Conservation (phyloP, 148 eudicot species). For the Fagopyrum homotropicum region DNA sequence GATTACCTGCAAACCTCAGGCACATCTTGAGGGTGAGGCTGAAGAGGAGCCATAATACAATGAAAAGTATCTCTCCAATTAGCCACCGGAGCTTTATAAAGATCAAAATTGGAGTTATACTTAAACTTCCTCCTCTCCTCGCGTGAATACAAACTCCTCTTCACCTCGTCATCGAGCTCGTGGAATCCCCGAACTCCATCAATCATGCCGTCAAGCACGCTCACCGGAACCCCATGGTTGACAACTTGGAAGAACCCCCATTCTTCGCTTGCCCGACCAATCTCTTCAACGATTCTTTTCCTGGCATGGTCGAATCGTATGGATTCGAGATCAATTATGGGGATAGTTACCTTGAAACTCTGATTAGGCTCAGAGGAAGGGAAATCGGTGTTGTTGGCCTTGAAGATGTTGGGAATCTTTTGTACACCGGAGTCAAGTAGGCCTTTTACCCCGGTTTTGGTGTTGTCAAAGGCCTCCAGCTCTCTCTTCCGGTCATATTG, state of each 20-base stretch:
- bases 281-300: conserved; percentile 12
- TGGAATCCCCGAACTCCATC: conserved; percentile 25
- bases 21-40: conserved; percentile 25
- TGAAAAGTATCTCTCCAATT: conserved; percentile 37
- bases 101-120: conserved; percentile 26
- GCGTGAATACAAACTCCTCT: conserved; percentile 25
- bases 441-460: conserved; percentile 13
- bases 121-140: conserved; percentile 17
- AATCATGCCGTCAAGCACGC: conserved; percentile 17
- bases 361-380: neutral
- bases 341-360: conserved; percentile 9
- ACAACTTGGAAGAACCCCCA: conserved; percentile 29
- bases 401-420: conserved; percentile 1
- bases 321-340: conserved; percentile 20
- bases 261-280: conserved; percentile 7
- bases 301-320: neutral
- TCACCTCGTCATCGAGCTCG: conserved; percentile 30
- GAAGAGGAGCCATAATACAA: conserved; percentile 18
- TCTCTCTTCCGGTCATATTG: neutral
- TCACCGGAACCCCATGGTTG: conserved; percentile 15
- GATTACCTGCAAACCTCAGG: conserved; percentile 36
- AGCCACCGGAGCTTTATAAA: conserved; percentile 17
- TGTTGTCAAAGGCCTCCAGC: conserved; percentile 8
- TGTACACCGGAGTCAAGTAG: conserved; percentile 8
- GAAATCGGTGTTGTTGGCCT: neutral